These are phyloP conservation scores for Pterulicium gracile DNA, from an alignment of 1,284 basidiomycete genomes.

Conservation along the genomic window DNA sequence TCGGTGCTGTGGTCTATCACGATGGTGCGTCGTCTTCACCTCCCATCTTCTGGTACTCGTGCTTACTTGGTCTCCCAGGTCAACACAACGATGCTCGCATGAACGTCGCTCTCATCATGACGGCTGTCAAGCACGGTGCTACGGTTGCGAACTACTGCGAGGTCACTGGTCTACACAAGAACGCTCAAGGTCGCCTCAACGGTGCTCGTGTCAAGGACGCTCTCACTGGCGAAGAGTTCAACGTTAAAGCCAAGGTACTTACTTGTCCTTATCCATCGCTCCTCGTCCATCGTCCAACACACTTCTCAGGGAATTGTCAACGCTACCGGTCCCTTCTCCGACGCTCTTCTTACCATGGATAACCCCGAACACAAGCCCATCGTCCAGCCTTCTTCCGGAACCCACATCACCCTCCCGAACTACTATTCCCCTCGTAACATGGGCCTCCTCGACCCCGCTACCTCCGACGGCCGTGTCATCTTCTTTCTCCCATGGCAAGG, in stretches of 20 bases:
- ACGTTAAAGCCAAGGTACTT: conserved; percentile 71
- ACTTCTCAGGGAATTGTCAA: conserved; percentile 75
- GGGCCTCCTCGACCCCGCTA: conserved; percentile 92
- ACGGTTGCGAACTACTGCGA: conserved; percentile 87
- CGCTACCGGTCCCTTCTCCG: conserved; percentile 92
- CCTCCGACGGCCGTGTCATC: conserved; percentile 94
- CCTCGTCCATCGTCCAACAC: background rate
- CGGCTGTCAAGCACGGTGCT: conserved; percentile 89
- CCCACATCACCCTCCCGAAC: conserved; percentile 94
- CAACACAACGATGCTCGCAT: conserved; percentile 98
- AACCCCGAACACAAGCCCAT: conserved; percentile 78
- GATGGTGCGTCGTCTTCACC: conserved; percentile 48
- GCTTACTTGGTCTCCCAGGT: conserved; percentile 30
- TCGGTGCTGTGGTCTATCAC: conserved; percentile 94
- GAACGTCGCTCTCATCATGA: conserved; percentile 93
- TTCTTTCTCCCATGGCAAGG: conserved; percentile 99
- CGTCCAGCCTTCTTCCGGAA: conserved; percentile 86
- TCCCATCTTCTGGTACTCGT: background rate
- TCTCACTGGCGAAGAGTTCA: conserved; percentile 77
- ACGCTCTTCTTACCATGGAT: conserved; percentile 81
- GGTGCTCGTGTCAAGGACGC: conserved; percentile 78
- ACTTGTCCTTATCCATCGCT: background rate
- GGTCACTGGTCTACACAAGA: conserved; percentile 75
- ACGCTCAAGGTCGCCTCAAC: conserved; percentile 50
- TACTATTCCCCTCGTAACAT: conserved; percentile 95